phyloP scores from a whole-genome alignment of 169 alveolate species.

The Plasmodium yoelii region DNA sequence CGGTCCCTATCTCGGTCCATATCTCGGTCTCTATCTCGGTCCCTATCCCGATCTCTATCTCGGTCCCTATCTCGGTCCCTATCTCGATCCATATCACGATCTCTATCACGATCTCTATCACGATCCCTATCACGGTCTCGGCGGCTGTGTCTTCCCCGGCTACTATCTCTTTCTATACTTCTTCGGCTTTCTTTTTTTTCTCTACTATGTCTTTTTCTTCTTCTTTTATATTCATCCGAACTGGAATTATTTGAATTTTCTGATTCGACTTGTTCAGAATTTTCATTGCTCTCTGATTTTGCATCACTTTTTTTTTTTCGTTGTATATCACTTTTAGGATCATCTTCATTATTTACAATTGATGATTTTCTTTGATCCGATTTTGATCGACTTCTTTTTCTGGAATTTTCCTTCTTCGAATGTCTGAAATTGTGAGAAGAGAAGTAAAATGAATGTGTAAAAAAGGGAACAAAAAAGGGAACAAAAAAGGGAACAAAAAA shows the following conservation, averaged over 20 bases:
- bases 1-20: slow-evolving; percentile 6
- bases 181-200: slow-evolving; percentile 1
- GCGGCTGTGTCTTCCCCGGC: slow-evolving; percentile 27
- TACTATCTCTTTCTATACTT: background rate
- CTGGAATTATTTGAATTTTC: slow-evolving; percentile 3
- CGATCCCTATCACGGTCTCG: slow-evolving; percentile 9
- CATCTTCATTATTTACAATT: background rate
- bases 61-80: slow-evolving; percentile 6
- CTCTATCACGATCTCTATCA: background rate
- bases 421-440: background rate
- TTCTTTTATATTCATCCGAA: slow-evolving; percentile 26
- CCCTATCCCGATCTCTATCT: slow-evolving; percentile 9
- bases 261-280: background rate
- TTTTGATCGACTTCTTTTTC: slow-evolving; percentile 15
- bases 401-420: background rate
- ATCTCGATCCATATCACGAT: slow-evolving; percentile 16
- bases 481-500: background rate
- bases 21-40: slow-evolving; percentile 13
- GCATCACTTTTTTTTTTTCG: slow-evolving; percentile 14
- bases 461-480: background rate
- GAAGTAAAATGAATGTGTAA: background rate
- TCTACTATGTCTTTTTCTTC: slow-evolving; percentile 11
- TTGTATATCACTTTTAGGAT: slow-evolving; percentile 2
- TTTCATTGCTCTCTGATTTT: slow-evolving; percentile 10
- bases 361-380: slow-evolving; percentile 9